phyloP scores from a whole-genome alignment of 495 filamentous ascomycete species.

The Antarctomyces pellizariae region DNA sequence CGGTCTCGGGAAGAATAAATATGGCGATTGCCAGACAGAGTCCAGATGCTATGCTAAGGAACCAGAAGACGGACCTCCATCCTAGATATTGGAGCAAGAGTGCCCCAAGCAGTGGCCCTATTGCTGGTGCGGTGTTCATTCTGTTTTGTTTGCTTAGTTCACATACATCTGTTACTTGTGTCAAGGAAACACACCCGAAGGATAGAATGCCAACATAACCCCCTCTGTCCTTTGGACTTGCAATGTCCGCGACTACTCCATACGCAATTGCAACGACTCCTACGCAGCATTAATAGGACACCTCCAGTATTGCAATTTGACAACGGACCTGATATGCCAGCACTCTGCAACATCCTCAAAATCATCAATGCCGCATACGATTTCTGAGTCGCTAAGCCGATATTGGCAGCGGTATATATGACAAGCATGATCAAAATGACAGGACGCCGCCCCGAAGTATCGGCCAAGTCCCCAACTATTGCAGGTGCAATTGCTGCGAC shows the following conservation, averaged over 20 bases:
- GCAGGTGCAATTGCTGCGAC: constrained; percentile 7
- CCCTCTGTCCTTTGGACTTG: constrained; percentile 32
- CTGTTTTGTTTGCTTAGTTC: constrained; percentile 7
- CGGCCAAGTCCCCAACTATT: constrained; percentile 31
- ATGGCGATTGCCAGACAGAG: constrained; percentile 27
- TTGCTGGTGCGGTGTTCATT: constrained; percentile 23
- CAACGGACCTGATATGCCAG: constrained; percentile 31
- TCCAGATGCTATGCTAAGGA: constrained; percentile 34
- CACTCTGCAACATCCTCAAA: constrained; percentile 36
- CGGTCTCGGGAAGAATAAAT: constrained; percentile 40
- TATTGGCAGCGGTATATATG: constrained; percentile 36
- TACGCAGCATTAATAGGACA: too few species aligned
- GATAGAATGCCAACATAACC: constrained; percentile 31
- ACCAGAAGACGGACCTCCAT: constrained; percentile 57
- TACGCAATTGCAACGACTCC: constrained; percentile 32
- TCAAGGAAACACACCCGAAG: constrained; percentile 19
- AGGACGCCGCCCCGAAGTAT: constrained; percentile 31
- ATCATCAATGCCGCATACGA: constrained; percentile 35
- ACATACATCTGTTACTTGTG: too few species aligned
- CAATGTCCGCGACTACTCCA: constrained; percentile 37
- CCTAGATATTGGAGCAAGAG: constrained; percentile 37
- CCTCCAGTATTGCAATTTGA: too few species aligned
- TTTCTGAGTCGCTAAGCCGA: constrained; percentile 36
- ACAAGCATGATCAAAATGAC: constrained; percentile 32
- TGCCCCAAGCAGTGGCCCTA: constrained; percentile 43